phyloP scores from a whole-genome alignment of 2,329 filamentous ascomycete genomes.

The Helicocarpus griseus region DNA sequence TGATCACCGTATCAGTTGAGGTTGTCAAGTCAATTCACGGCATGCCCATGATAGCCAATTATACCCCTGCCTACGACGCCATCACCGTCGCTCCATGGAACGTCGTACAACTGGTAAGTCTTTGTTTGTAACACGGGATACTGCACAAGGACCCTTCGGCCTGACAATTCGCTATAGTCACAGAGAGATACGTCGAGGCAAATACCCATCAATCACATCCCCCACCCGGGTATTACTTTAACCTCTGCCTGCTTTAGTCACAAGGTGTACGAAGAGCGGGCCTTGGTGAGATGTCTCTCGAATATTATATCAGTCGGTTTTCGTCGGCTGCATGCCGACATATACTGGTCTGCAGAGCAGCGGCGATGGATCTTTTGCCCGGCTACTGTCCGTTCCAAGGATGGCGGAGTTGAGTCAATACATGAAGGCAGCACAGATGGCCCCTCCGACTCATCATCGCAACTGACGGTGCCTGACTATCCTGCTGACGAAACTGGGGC shows the following conservation, averaged over 20 bases:
- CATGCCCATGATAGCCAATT: conserved; percentile 33
- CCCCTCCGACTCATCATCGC: no score
- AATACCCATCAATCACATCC: conserved; percentile 55
- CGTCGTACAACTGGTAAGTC: conserved; percentile 29
- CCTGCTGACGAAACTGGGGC: no score
- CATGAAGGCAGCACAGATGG: no score
- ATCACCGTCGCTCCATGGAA: conserved; percentile 29
- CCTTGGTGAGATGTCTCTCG: conserved; percentile 48
- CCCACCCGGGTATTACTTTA: conserved; percentile 47
- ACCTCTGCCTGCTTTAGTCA: conserved; percentile 50
- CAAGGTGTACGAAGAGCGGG: conserved; percentile 43
- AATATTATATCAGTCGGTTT: conserved; percentile 54
- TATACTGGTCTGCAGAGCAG: conserved; percentile 53
- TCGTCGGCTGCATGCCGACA: conserved; percentile 47
- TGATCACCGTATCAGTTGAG: neutral
- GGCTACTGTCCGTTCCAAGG: conserved; percentile 37
- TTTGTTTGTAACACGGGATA: neutral
- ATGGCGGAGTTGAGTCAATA: no score
- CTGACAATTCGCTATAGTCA: conserved; percentile 34
- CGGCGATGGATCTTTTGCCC: conserved; percentile 53
- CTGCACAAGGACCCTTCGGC: neutral
- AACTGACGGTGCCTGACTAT: no score
- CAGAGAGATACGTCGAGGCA: conserved; percentile 51
- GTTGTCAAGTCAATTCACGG: conserved; percentile 2
- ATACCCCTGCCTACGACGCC: conserved; percentile 27